phyloP scores from a whole-genome alignment of 2,329 filamentous ascomycete genomes.

The Diaporthe ilicicola region DNA sequence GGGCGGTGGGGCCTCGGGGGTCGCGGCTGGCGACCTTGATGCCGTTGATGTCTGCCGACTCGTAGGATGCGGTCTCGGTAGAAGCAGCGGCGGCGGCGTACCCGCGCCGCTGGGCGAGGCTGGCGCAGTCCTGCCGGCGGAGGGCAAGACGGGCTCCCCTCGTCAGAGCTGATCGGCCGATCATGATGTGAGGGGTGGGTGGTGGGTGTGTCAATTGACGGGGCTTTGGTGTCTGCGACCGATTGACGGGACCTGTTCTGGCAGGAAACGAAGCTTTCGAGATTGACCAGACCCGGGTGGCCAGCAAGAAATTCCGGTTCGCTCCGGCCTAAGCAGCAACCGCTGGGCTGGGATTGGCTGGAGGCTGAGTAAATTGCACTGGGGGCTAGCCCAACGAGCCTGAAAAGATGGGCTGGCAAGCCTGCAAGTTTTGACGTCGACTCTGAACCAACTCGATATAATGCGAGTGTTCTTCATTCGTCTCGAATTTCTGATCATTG shows the following conservation, averaged over 20 bases:
- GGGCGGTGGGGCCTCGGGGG: conserved; percentile 86
- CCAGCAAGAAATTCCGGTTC: conserved; percentile 39
- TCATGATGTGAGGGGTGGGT: conserved; percentile 65
- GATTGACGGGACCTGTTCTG: conserved; percentile 29
- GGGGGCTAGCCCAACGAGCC: neutral
- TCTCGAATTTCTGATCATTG: neutral
- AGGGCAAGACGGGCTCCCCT: conserved; percentile 66
- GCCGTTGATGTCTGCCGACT: conserved; percentile 84
- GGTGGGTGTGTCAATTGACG: conserved; percentile 61
- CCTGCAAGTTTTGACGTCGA: neutral
- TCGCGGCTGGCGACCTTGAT: conserved; percentile 95
- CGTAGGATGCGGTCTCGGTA: conserved; percentile 80
- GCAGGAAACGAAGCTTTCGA: conserved; percentile 38
- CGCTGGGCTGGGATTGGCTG: conserved; percentile 31
- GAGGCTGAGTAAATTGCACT: conserved; percentile 15
- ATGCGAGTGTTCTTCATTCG: neutral
- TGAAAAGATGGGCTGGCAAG: neutral
- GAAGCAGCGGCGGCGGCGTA: conserved; percentile 67
- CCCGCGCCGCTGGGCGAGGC: conserved; percentile 58
- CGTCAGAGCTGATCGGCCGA: conserved; percentile 68
- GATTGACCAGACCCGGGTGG: conserved; percentile 14
- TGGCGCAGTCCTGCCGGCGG: conserved; percentile 66
- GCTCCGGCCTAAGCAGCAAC: conserved; percentile 33
- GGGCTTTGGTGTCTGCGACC: conserved; percentile 44
- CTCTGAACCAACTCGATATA: neutral